Conservation (phyloP, 352 stramenopile genomes). For the Phytophthora tentaculata region DNA sequence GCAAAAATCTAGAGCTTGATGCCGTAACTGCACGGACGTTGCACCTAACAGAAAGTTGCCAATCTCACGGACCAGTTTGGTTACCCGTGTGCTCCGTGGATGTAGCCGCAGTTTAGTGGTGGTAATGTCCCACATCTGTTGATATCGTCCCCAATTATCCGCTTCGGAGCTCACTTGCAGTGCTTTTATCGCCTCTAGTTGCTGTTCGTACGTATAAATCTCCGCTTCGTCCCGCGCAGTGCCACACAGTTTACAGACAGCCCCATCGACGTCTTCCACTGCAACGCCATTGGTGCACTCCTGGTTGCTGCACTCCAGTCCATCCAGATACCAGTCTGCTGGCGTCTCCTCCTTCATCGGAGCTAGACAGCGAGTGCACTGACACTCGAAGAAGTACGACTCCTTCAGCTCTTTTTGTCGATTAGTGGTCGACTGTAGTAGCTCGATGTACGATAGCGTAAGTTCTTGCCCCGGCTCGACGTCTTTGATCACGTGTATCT, state of each 20-base stretch:
- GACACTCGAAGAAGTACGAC: slow-evolving; percentile 81
- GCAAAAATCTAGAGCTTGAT: slow-evolving; percentile 32
- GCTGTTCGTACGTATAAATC: slow-evolving; percentile 16
- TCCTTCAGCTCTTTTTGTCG: slow-evolving; percentile 43
- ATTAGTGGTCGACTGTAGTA: slow-evolving; percentile 52
- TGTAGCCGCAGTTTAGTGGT: slow-evolving; percentile 33
- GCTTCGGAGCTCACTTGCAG: slow-evolving; percentile 10
- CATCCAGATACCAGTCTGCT: slow-evolving; percentile 54
- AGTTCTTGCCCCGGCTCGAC: slow-evolving; percentile 61
- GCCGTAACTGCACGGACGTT: slow-evolving; percentile 8
- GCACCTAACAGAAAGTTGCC: slow-evolving; percentile 47
- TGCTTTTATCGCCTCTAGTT: slow-evolving; percentile 20
- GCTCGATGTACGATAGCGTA: slow-evolving; percentile 76
- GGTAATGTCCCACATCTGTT: slow-evolving; percentile 34
- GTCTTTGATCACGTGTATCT: slow-evolving; percentile 53
- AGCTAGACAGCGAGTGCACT: slow-evolving; percentile 51
- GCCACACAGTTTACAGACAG: slow-evolving; percentile 36
- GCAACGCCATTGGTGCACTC: slow-evolving; percentile 33
- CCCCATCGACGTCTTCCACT: not conserved
- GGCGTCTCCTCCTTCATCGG: not conserved
- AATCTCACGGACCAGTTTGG: slow-evolving; percentile 41
- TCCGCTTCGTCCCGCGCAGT: slow-evolving; percentile 3
- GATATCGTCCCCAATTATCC: slow-evolving; percentile 36
- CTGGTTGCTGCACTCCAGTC: slow-evolving; percentile 32
- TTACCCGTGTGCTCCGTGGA: slow-evolving; percentile 38